Evolutionary conservation across 495 filamentous ascomycete genomes (phyloP).

Genomic region (Acidomyces sp.): DNA sequence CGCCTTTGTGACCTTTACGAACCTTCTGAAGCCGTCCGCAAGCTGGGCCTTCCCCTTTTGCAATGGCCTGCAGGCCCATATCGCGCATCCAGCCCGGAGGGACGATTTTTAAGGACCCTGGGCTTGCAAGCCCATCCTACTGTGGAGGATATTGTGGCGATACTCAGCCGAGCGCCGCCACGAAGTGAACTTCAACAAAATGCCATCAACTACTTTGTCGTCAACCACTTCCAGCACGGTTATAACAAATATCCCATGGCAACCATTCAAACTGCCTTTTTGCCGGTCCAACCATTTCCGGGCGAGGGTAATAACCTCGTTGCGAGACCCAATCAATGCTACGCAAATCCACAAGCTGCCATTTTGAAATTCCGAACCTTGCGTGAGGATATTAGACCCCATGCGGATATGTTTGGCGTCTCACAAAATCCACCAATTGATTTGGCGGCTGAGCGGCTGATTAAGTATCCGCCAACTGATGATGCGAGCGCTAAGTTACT

Average conservation of each 20-base stretch:
- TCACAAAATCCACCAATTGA: conserved; percentile 60
- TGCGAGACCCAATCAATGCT: conserved; percentile 57
- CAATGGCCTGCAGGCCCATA: conserved; percentile 64
- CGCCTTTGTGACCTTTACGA: conserved; percentile 76
- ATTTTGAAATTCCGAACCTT: conserved; percentile 72
- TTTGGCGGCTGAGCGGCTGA: conserved; percentile 56
- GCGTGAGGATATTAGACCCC: conserved; percentile 52
- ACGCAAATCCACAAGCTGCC: conserved; percentile 60
- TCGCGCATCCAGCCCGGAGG: conserved; percentile 50
- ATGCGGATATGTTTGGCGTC: conserved; percentile 76
- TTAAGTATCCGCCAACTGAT: conserved; percentile 54
- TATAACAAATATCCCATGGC: conserved; percentile 52
- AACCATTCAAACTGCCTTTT: conserved; percentile 46
- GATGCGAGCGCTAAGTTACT: conserved; percentile 49
- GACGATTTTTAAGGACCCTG: conserved; percentile 53
- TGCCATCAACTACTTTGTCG: conserved; percentile 71
- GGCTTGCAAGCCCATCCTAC: conserved; percentile 58
- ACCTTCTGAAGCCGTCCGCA: conserved; percentile 56
- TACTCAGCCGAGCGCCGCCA: conserved; percentile 48
- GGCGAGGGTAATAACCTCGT: conserved; percentile 46
- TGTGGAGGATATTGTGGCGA: conserved; percentile 55
- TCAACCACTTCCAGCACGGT: conserved; percentile 59
- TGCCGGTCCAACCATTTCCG: conserved; percentile 47
- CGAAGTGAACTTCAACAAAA: conserved; percentile 30
- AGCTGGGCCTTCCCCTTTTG: conserved; percentile 61